Conservation (phyloP, 1,284 basidiomycete genomes). For the Leucoagaricus sp. region DNA sequence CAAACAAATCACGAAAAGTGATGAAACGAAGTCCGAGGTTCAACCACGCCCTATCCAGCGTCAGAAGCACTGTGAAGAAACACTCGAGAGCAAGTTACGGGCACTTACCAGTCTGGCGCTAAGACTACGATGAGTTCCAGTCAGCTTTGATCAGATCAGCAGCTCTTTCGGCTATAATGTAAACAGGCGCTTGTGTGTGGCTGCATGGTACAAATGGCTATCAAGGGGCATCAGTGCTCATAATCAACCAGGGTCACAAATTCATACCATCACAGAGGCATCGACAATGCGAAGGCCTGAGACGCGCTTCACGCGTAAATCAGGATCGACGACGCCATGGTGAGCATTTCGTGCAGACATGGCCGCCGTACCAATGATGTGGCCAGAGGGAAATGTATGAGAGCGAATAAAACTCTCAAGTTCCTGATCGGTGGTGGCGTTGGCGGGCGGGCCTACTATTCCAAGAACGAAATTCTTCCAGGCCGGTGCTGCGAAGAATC, state of each 20-base stretch:
- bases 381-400: conserved; percentile 1
- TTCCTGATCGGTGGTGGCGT: conserved; percentile 13
- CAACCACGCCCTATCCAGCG: too few species aligned
- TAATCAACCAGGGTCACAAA: background rate
- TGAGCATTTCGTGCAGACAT: conserved; percentile 17
- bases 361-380: conserved; percentile 19
- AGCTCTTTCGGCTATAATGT: conserved; percentile 28
- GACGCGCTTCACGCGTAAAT: conserved; percentile 18
- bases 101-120: background rate
- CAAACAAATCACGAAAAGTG: too few species aligned
- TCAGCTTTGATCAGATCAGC: conserved; percentile 25
- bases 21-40: too few species aligned
- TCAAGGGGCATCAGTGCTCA: background rate
- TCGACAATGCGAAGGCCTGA: conserved; percentile 20
- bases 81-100: background rate
- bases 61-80: too few species aligned
- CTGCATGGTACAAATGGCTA: conserved; percentile 27
- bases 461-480: conserved; percentile 15
- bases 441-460: conserved; percentile 8
- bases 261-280: conserved; percentile 20
- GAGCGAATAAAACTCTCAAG: conserved; percentile 9
- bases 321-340: conserved; percentile 21
- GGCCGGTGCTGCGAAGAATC: conserved; percentile 16
- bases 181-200: conserved; percentile 28
- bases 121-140: background rate